phyloP scores from a whole-genome alignment of 768 basidiomycete species.

The Mycena galericulata region DNA sequence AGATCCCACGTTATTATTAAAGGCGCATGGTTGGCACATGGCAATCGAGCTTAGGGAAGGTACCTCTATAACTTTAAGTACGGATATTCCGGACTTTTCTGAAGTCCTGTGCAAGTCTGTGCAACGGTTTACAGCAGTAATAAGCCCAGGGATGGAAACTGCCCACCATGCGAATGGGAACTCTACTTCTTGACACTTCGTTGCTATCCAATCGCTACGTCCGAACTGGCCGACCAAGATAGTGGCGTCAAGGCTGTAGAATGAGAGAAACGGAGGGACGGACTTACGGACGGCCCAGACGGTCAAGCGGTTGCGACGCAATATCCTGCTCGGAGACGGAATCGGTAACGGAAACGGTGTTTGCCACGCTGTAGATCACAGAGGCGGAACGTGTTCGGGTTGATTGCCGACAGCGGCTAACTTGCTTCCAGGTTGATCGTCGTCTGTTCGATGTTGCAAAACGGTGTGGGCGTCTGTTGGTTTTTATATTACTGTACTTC shows the following conservation, averaged over 20 bases:
- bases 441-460: too few species aligned
- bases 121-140: constrained; percentile 18
- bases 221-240: constrained; percentile 24
- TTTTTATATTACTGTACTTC: too few species aligned
- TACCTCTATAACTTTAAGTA: not conserved
- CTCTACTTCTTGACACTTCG: constrained; percentile 11
- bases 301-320: constrained; percentile 13
- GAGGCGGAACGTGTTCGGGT: too few species aligned
- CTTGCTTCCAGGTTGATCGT: too few species aligned
- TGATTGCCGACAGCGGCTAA: too few species aligned
- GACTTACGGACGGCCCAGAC: not conserved
- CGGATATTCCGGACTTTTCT: not conserved
- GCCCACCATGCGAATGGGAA: constrained; percentile 6
- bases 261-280: not conserved
- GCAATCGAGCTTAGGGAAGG: not conserved
- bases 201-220: constrained; percentile 19
- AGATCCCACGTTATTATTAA: constrained; percentile 4
- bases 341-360: too few species aligned
- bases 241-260: constrained; percentile 13
- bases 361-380: too few species aligned
- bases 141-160: constrained; percentile 26
- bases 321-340: too few species aligned
- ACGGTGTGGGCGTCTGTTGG: too few species aligned
- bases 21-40: constrained; percentile 25
- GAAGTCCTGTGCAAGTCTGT: not conserved